Evolutionary conservation across 2,329 filamentous ascomycete genomes (phyloP), one percentile per base, ranked within the genome.

Genomic region (Ciborinia camelliae): DNA sequence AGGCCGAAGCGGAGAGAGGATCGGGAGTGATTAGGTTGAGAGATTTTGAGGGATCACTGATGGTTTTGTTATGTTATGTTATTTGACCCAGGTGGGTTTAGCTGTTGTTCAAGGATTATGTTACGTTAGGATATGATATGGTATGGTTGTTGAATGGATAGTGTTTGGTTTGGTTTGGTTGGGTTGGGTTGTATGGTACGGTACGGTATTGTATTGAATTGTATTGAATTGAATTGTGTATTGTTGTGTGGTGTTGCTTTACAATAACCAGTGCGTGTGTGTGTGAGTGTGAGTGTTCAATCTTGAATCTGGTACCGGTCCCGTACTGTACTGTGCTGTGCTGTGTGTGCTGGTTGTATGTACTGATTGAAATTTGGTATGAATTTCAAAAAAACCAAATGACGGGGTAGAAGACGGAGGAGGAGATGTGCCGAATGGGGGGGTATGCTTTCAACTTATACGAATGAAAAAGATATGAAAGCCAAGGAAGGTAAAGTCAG

Each of bases 341-440:
- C n/a, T n/a, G 48, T 51, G 48, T 30, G 26, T 28, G 20, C 9
- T 26, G 14, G 26, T 51, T 23, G 43, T n/a, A 20, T n/a, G 20
- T 45, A 7, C 7, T 45, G 48, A 45, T 20, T 23, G 43, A 20
- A n/a, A 8, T 8, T 39, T 39, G 52, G n/a, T 39, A 41, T 57
- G 37, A 57, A 20, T 35, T 39, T 32, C 12, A 8, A 23, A 45
- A 52, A 66, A 58, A 66, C 63, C 41, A 60, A 65, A 66, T 66
- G 65, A 65, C 64, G 65, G 65, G 66, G 65, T 65, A 65, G 28
- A 65, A 39, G 65, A 64, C 66, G 68, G 70, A 70, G 64, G 52
- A 68, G 64, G 65, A 63, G 69, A 70, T 69, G 65, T 69, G 66
- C 69, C 70, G 69, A 69, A 66, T 67, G 68, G 65, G 54, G 52